A percentile compares a stretch with the other conserved stretches of the same genome.
phyloP scores from a whole-genome alignment of 2,329 filamentous ascomycete genomes.

The Phaeoacremonium minimum region DNA sequence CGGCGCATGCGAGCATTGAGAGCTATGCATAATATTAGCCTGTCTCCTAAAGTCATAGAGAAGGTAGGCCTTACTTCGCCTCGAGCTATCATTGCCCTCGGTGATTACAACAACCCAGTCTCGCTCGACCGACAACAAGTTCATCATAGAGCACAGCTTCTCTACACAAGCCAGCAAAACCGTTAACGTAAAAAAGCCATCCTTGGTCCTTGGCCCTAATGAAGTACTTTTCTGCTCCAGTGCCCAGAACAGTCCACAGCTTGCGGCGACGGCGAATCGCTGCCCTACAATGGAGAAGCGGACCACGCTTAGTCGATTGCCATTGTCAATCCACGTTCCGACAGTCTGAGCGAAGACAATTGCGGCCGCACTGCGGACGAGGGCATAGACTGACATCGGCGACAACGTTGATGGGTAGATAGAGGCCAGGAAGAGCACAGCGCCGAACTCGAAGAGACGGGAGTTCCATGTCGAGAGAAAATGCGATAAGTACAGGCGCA shows the following conservation, averaged over 20 bases:
- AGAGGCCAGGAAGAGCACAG: constrained; percentile 52
- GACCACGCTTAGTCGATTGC: constrained; percentile 44
- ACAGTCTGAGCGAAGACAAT: constrained; percentile 55
- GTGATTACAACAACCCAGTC: constrained; percentile 63
- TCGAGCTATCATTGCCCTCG: constrained; percentile 25
- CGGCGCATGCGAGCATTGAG: constrained; percentile 52
- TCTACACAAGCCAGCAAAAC: constrained; percentile 61
- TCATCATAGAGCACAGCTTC: constrained; percentile 61
- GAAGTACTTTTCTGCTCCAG: constrained; percentile 15
- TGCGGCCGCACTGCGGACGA: constrained; percentile 53
- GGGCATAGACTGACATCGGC: constrained; percentile 65
- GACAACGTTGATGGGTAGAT: constrained; percentile 57
- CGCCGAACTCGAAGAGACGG: constrained; percentile 59
- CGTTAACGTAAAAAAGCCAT: constrained; percentile 25
- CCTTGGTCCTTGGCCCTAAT: constrained; percentile 21
- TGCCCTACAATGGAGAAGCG: constrained; percentile 43
- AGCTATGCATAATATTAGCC: constrained; percentile 14
- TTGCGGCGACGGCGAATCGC: constrained; percentile 38
- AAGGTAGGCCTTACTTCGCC: constrained; percentile 14
- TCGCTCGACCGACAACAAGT: constrained; percentile 64
- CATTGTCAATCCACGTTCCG: constrained; percentile 54
- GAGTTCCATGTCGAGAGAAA: constrained; percentile 62
- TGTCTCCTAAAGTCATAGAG: too few relatives aligned
- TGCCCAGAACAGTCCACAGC: constrained; percentile 39
- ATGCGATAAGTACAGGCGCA: constrained; percentile 52